Evolutionary conservation across 768 basidiomycete genomes (phyloP).

Genomic region (Tylopilus vinaceipallidus): DNA sequence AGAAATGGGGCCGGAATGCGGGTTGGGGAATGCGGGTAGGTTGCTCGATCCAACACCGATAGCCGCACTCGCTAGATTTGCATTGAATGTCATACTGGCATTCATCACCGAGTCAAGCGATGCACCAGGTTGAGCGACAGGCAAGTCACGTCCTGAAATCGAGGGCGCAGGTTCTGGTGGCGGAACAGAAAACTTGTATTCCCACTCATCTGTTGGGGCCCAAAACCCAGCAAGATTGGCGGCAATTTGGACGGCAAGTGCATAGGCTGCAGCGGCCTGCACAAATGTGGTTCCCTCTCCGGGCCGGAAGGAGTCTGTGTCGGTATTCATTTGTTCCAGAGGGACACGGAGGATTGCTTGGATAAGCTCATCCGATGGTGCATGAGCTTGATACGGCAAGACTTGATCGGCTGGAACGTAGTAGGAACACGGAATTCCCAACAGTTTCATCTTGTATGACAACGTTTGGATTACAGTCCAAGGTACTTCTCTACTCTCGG

Average conservation of each 20-base stretch:
- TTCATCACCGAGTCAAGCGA: constrained; percentile 47
- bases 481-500: constrained; percentile 31
- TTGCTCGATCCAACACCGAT: constrained; percentile 11
- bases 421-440: constrained; percentile 52
- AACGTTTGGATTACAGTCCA: constrained; percentile 64
- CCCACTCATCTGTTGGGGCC: constrained; percentile 74
- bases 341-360: constrained; percentile 45
- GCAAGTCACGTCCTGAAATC: background rate
- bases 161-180: constrained; percentile 16
- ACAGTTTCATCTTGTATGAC: constrained; percentile 65
- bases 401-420: constrained; percentile 54
- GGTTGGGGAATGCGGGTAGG: background rate
- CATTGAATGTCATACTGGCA: constrained; percentile 44
- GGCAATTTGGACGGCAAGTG: constrained; percentile 71
- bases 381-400: constrained; percentile 74
- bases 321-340: constrained; percentile 42
- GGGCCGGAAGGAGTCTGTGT: constrained; percentile 54
- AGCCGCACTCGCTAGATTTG: constrained; percentile 19
- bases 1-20: constrained; percentile 8
- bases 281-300: constrained; percentile 35
- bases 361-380: constrained; percentile 52
- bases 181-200: constrained; percentile 50
- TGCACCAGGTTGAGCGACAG: constrained; percentile 9
- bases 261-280: constrained; percentile 60
- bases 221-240: constrained; percentile 61